Evolutionary conservation across 768 basidiomycete species (phyloP).

Genomic region (Tylopilus subfusipes): DNA sequence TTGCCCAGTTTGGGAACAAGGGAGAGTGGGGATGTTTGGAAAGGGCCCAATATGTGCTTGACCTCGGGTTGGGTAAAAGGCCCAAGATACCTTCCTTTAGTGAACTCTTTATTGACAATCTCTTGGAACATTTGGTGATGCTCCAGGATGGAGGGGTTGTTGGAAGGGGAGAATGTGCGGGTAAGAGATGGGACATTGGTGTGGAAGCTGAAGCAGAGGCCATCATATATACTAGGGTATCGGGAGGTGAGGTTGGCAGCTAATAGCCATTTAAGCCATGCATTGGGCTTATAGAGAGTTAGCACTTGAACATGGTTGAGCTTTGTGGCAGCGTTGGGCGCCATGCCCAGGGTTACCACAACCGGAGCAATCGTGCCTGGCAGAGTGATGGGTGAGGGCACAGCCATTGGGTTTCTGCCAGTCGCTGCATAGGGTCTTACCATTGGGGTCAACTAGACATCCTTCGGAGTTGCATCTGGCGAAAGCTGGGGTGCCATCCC

Average conservation of each 20-base stretch:
- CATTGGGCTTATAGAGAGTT: neutral
- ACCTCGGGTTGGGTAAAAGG: neutral
- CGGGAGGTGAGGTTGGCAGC: accelerated
- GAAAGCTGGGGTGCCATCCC: neutral
- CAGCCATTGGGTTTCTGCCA: neutral
- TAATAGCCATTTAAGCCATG: no score
- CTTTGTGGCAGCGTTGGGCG: neutral
- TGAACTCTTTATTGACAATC: neutral
- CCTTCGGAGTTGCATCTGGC: neutral
- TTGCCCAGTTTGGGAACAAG: slow-evolving; percentile 29
- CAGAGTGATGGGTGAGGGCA: neutral
- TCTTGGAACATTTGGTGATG: accelerated
- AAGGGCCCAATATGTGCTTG: slow-evolving; percentile 18
- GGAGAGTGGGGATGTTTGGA: slow-evolving; percentile 29
- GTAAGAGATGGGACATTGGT: neutral
- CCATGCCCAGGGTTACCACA: neutral
- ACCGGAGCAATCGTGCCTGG: neutral
- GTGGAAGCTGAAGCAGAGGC: neutral
- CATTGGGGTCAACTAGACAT: neutral
- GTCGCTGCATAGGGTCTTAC: no score
- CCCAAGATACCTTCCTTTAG: neutral
- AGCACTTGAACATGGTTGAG: neutral
- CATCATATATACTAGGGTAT: neutral
- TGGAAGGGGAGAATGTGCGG: neutral
- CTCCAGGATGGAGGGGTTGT: neutral